phyloP scores from a whole-genome alignment of 1,284 basidiomycete genomes.

The Cutaneotrichosporon curvatum region DNA sequence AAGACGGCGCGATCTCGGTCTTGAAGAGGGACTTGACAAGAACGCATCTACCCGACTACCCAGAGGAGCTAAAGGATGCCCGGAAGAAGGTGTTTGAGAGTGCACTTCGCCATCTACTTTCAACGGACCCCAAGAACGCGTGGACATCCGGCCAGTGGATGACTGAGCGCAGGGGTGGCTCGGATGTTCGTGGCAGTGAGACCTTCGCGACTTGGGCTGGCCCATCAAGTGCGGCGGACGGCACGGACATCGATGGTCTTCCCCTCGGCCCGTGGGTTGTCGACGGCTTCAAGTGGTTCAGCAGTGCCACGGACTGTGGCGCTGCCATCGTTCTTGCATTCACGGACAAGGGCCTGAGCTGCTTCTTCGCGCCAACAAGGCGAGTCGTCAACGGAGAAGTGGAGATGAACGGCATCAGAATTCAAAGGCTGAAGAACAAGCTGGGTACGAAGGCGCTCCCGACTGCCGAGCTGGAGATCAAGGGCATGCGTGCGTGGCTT shows the following conservation, averaged over 20 bases:
- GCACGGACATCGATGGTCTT: slow-evolving; percentile 11
- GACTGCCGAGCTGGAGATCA: slow-evolving; percentile 66
- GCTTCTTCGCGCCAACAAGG: slow-evolving; percentile 54
- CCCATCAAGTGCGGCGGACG: neutral
- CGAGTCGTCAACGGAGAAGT: slow-evolving; percentile 46
- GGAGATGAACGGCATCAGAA: slow-evolving; percentile 59
- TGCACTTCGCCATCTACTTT: slow-evolving; percentile 10
- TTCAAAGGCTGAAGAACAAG: slow-evolving; percentile 72
- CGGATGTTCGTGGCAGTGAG: slow-evolving; percentile 68
- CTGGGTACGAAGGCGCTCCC: slow-evolving; percentile 68
- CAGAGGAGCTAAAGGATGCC: neutral
- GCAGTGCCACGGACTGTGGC: slow-evolving; percentile 61
- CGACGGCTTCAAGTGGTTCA: slow-evolving; percentile 76
- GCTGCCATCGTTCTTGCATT: slow-evolving; percentile 11
- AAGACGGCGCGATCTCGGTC: slow-evolving; percentile 12
- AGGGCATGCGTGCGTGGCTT: slow-evolving; percentile 58
- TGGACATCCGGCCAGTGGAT: slow-evolving; percentile 78
- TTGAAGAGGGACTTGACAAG: slow-evolving; percentile 5
- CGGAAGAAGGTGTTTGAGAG: slow-evolving; percentile 3
- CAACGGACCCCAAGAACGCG: slow-evolving; percentile 52
- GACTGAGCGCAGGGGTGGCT: slow-evolving; percentile 73
- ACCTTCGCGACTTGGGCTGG: slow-evolving; percentile 45
- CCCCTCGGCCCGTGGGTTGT: slow-evolving; percentile 36
- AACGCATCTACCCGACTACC: neutral
- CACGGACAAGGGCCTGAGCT: slow-evolving; percentile 52